Conservation (phyloP, 768 basidiomycete species). For the Naganishia vishniacii region DNA sequence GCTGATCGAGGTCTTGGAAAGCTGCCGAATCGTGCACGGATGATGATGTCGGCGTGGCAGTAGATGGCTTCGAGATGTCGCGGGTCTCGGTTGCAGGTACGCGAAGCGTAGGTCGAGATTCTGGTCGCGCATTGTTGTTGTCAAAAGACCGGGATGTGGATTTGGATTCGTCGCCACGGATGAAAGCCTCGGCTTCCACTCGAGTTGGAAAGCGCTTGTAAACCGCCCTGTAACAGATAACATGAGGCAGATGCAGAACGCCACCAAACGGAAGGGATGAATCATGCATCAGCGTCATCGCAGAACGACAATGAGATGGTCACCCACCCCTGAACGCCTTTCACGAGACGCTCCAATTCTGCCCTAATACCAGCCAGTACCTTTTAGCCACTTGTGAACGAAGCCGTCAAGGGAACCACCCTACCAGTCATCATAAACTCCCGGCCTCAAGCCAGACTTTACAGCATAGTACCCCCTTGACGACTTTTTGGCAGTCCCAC, state of each 20-base stretch:
- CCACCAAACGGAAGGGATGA: too few species aligned
- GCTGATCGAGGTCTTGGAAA: neutral
- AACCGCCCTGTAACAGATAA: neutral
- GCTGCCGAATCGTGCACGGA: neutral
- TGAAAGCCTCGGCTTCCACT: neutral
- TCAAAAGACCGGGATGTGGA: too few species aligned
- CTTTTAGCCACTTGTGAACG: too few species aligned
- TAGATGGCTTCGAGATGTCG: too few species aligned
- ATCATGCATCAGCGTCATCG: too few species aligned
- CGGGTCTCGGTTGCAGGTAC: too few species aligned
- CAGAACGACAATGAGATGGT: too few species aligned
- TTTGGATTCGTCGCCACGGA: neutral
- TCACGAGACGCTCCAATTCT: neutral
- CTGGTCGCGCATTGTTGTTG: too few species aligned
- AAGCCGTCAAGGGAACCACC: neutral
- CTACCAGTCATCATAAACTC: slow-evolving; percentile 9
- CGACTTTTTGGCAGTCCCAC: slow-evolving; percentile 9
- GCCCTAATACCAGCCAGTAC: neutral
- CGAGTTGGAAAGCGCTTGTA: slow-evolving; percentile 1
- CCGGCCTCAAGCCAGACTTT: neutral
- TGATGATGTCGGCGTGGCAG: neutral
- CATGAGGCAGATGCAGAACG: neutral
- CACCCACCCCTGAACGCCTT: neutral
- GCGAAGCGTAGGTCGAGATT: too few species aligned
- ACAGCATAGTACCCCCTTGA: slow-evolving; percentile 18